Base-by-base conservation (phyloP, 108 stramenopile species). In the Chaetoceros tenuissimus region DNA sequence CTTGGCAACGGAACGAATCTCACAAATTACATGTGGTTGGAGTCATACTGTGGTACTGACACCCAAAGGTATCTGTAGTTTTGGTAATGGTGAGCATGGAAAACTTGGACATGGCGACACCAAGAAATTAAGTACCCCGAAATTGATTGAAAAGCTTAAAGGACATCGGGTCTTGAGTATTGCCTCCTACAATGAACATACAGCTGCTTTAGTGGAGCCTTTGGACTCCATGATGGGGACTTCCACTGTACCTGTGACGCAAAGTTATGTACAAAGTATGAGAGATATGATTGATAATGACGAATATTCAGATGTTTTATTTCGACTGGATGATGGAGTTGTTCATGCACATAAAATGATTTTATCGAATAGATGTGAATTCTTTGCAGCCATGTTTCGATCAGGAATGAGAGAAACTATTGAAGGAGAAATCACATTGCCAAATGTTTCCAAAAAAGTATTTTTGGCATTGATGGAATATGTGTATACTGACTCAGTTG, bases 101-200 rank as follows among this genome's bases (percentile, higher is more conserved):
- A 95, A 95, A 64, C 71, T 94, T 16, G 95, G 95, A 13, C 92
- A 94, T 55, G 95, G 95, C 1, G 84, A 72, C 31, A 80, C 75
- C 27, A 75, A 87, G 34, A 94, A 94, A 68, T 92, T 95, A 2
- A 78, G 84, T 23, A 80, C 88, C 10, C 96, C 96, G 3, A 80
- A 84, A 55, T 57, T 83, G 28, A 86, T 96, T 7, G 94, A 92
- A 44, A 85, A 85, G n/a, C 72, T 96, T 2, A 83, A 89, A 31
- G 81, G 84, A 28, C 80, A 85, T 51, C 80, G 81, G 16, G 94
- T 96, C 8, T 86, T 92, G 26, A 79, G 87, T 48, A 85, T 97
- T 19, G 96, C 96, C n/a, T 93, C 91, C 17, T 97, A 97, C 82
- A 97, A 97, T 63, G 96, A 97, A 66, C 96, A 97, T 62, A 97